Evolutionary conservation across 75 land plant genomes (phyloP), one percentile per base, ranked within the genome.

Genomic region (Selaginella moellendorffii): DNA sequence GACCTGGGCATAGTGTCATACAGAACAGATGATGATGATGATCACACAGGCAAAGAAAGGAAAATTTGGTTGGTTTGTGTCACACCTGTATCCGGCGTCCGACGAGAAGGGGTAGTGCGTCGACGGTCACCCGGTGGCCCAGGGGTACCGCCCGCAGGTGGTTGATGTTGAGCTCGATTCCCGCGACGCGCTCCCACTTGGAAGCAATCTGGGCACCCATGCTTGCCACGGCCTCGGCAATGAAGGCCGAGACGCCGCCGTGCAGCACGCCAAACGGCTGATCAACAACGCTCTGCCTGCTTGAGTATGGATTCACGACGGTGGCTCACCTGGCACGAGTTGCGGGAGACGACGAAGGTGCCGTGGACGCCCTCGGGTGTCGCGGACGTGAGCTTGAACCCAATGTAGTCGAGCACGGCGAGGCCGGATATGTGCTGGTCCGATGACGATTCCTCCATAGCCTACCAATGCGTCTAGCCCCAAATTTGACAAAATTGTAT

Each of bases 231-330:
- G 69, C 31, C 76, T 86, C 87, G 8, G 87, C 79, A 22, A 86
- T 67, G 65, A 79, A 67, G 0, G 84, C 90, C 26, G 87, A 84
- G 0, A 84, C 69, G 26, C 90, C 90, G 0, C 87, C 90, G 59
- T 86, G 87, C 1, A 86, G 67, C 17, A 86, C 87, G 36, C 78
- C 73, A 74, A 83, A 86, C 1, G 87, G 87, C 90, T 86, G 73
- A 25, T 53, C 5, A 5, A 61, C 64, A 36, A 36, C 46, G 14
- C 14, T 5, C 46, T 5, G 46, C 14, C 10, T 36, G 46, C 14
- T 5, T 36, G 14, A 36, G 5, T 36, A 36, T 36, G 14, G 10
- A 36, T 36, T 5, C 46, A 36, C 46, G 14, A 5, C 10, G 10
- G 14, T 36, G 14, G 14, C 46, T 36, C 5, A 36, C 46, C 46